These are phyloP conservation scores for Hypomontagnella monticulosa DNA, from an alignment of 495 filamentous ascomycete genomes.

Conservation along the genomic window DNA sequence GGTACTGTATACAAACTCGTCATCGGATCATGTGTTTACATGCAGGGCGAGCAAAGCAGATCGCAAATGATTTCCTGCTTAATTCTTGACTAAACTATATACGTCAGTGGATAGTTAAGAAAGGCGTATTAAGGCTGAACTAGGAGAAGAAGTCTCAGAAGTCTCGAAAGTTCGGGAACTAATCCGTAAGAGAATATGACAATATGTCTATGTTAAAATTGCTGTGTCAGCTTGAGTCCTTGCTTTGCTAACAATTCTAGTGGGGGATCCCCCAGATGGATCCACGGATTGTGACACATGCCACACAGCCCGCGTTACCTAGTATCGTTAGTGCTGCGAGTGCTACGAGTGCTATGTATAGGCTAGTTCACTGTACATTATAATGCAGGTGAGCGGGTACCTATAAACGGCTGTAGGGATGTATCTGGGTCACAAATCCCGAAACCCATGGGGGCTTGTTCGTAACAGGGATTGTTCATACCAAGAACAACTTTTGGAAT, in stretches of 20 bases:
- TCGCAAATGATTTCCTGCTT: conserved; percentile 41
- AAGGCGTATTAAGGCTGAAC: conserved; percentile 23
- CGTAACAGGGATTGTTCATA: not conserved
- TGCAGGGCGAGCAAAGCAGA: conserved; percentile 26
- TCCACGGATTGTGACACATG: no score
- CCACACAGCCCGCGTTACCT: no score
- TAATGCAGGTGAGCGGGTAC: no score
- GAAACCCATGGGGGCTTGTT: conserved; percentile 6
- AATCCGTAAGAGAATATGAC: not conserved
- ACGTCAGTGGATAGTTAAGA: conserved; percentile 16
- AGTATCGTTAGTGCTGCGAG: no score
- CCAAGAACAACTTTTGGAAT: conserved; percentile 1
- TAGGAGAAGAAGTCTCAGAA: conserved; percentile 1
- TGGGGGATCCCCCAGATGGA: no score
- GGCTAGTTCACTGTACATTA: no score
- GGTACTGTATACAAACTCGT: not conserved
- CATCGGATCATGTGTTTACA: conserved; percentile 34
- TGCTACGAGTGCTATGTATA: no score
- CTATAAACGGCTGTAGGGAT: no score
- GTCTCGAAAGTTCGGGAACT: conserved; percentile 26
- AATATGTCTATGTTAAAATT: not conserved
- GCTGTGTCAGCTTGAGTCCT: no score
- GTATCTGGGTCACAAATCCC: conserved; percentile 25
- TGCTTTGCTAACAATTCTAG: no score
- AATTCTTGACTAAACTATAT: not conserved